Base-by-base conservation (phyloP, 768 basidiomycete genomes). In the Tylopilus felleus region DNA sequence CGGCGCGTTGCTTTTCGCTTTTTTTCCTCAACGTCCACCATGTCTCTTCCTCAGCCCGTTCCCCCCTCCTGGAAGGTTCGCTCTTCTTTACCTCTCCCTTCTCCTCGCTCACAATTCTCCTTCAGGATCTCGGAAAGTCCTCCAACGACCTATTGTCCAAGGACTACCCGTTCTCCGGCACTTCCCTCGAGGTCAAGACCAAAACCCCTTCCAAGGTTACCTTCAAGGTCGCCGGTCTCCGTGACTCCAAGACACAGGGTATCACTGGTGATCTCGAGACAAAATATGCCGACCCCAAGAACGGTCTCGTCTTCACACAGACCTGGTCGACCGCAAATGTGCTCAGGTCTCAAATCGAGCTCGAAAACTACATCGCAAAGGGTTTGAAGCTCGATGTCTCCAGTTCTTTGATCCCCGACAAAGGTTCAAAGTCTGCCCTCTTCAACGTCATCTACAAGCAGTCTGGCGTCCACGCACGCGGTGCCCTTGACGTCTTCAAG, bases 301-400 rank as follows among this genome's bases (percentile, higher is more conserved):
- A 96, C 73, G 97, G 97, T 60, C 79, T 98, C 67, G 86, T 86
- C 71, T 79, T 97, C 81, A 98, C 97, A 63, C 82, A 96, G 77
- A 82, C 90, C 52, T 99, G 97, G 97, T 93, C 92, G 51, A 98
- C 96, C 67, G 64, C 83, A 71, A 99, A 99, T 80, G 74, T 87
- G 68, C 88, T 99, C 78, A 88, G 88, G 72, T 88, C 88, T 61
- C 84, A 88, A 71, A 73, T 98, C 60, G 97, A 99, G 80, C 79
- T 98, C 69, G 94, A 98, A 75, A 94, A 98, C 80, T 86, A 93
- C 77, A 83, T 98, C 70, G 93, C 96, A 65, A 89, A 94, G 77
- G 97, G 96, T 58, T 84, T 99, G 78, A 99, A 99, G 80, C 77
- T 99, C 68, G 96, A 98, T 71, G 72, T 98, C 52, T 78, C 78